A percentile compares a stretch with the other conserved stretches of the same genome.
Conservation (phyloP, 1,284 basidiomycete genomes). For the Puccinia novopanici region DNA sequence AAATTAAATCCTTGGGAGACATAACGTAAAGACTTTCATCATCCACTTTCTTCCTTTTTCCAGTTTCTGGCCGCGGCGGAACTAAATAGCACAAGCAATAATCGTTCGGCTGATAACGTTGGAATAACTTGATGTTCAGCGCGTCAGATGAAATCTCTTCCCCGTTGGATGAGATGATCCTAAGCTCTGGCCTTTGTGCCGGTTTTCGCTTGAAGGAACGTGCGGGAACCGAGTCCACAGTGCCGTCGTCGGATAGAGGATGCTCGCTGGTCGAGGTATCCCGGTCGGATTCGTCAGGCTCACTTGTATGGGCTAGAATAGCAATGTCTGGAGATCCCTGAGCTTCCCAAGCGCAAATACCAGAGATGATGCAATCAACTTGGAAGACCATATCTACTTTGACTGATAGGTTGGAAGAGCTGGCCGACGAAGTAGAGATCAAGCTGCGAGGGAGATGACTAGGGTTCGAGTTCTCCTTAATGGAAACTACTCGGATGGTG, state of each 20-base stretch:
- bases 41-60: slow-evolving; percentile 42
- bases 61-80: slow-evolving; percentile 2
- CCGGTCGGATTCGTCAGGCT: slow-evolving; percentile 21
- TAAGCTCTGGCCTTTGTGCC: slow-evolving; percentile 72
- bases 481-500: slow-evolving; percentile 78
- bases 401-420: slow-evolving; percentile 58
- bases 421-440: slow-evolving; percentile 5
- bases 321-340: slow-evolving; percentile 35
- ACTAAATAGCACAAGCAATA: slow-evolving; percentile 67
- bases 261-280: slow-evolving; percentile 73
- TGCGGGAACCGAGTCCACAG: slow-evolving; percentile 70
- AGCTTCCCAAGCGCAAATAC: slow-evolving; percentile 70
- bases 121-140: slow-evolving; percentile 74
- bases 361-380: slow-evolving; percentile 92
- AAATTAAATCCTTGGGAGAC: slow-evolving; percentile 80
- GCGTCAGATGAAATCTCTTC: slow-evolving; percentile 88
- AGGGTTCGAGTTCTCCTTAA: slow-evolving; percentile 24
- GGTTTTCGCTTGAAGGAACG: slow-evolving; percentile 64
- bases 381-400: slow-evolving; percentile 90
- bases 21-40: slow-evolving; percentile 70
- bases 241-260: slow-evolving; percentile 61
- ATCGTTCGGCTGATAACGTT: slow-evolving; percentile 88
- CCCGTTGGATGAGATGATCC: slow-evolving; percentile 82
- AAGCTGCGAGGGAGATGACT: slow-evolving; percentile 14
- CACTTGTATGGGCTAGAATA: slow-evolving; percentile 45